A percentile compares a stretch with the other conserved stretches of the same genome.
Evolutionary conservation across 306 rosid species (phyloP).

Genomic region (Benincasa hispida): DNA sequence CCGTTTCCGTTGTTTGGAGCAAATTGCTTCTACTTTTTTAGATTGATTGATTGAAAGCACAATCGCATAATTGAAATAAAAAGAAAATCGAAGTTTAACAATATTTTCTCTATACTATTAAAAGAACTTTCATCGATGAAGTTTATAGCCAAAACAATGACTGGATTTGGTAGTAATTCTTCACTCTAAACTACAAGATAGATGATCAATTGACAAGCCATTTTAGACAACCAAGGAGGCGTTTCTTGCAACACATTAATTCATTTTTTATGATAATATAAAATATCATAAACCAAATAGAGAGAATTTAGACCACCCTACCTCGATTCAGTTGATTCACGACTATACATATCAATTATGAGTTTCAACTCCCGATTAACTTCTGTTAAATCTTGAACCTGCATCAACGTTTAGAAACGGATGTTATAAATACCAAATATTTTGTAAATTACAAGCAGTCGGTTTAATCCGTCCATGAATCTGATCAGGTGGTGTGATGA

Average conservation of each 20-base stretch:
- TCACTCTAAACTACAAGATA: background rate
- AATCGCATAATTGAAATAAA: background rate
- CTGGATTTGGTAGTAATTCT: background rate
- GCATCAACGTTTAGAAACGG: constrained; percentile 8
- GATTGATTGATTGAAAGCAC: background rate
- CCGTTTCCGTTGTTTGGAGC: background rate
- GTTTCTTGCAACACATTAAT: background rate
- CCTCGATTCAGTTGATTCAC: constrained; percentile 83
- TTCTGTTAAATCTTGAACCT: constrained; percentile 61
- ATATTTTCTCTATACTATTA: background rate
- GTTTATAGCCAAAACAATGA: background rate
- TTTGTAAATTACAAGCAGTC: background rate
- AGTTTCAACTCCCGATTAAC: constrained; percentile 49
- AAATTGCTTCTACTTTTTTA: background rate
- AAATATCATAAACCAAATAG: constrained; percentile 7
- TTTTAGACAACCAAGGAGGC: background rate
- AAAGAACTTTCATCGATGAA: background rate
- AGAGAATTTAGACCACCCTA: constrained; percentile 16
- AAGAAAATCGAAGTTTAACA: background rate
- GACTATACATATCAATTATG: constrained; percentile 71
- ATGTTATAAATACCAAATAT: background rate
- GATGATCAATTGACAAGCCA: background rate
- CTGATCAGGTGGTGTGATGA: too few relatives aligned
- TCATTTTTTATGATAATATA: background rate
- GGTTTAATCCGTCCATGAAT: too few relatives aligned